A percentile compares a stretch with the other conserved stretches of the same genome.
Evolutionary conservation across 2,329 filamentous ascomycete species (phyloP).

Genomic region (Graphium sp.): DNA sequence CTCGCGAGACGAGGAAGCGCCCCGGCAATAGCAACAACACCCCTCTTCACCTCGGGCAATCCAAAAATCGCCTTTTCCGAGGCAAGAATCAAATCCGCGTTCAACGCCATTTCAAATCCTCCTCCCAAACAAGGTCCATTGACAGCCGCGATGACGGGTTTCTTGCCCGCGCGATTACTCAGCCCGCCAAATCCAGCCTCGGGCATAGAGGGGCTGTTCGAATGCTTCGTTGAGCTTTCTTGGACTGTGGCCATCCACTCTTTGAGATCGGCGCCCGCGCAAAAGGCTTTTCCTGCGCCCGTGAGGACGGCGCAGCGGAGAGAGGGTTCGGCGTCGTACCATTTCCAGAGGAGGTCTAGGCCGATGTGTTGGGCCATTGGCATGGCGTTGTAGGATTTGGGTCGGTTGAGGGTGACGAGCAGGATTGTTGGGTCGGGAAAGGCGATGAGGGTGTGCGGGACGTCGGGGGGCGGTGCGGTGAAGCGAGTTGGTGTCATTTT

Average conservation of each 20-base stretch:
- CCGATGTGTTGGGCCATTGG: constrained; percentile 27
- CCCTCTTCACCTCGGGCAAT: constrained; percentile 54
- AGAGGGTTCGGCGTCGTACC: constrained; percentile 44
- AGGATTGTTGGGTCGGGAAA: constrained; percentile 38
- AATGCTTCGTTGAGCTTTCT: constrained; percentile 22
- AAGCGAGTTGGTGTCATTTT: too few species aligned
- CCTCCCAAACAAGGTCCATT: constrained; percentile 62
- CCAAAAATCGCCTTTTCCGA: constrained; percentile 38
- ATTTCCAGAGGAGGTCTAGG: constrained; percentile 32
- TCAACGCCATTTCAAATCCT: constrained; percentile 60
- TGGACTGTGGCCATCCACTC: too few species aligned
- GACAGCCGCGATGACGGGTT: constrained; percentile 61
- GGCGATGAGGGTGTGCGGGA: constrained; percentile 22
- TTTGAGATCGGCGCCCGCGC: constrained; percentile 50
- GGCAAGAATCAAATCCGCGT: constrained; percentile 57
- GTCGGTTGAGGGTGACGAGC: constrained; percentile 42
- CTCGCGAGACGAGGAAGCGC: constrained; percentile 50
- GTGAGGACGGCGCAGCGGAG: constrained; percentile 48
- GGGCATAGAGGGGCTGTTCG: constrained; percentile 14
- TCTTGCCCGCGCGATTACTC: constrained; percentile 49
- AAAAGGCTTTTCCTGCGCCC: constrained; percentile 47
- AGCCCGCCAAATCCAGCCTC: constrained; percentile 46
- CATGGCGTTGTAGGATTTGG: constrained; percentile 40
- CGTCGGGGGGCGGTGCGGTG: constrained; percentile 14
- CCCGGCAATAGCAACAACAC: constrained; percentile 55